Conservation (phyloP, 306 rosid genomes). For the Carpinus viminea region DNA sequence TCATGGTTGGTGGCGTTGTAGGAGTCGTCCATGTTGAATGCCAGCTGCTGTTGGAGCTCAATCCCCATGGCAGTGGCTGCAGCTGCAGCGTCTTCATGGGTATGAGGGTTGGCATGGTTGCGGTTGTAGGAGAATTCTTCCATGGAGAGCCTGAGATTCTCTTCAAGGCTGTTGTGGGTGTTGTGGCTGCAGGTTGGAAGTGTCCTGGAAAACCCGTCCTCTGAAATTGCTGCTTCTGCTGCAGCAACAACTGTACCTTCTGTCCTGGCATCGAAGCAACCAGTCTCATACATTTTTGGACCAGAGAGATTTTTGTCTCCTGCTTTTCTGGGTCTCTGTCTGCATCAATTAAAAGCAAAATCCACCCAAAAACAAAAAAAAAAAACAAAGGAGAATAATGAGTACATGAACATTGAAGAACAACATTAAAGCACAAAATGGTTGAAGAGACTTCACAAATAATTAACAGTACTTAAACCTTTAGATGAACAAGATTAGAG, state of each 20-base stretch:
- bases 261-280: constrained; percentile 63
- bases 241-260: constrained; percentile 32
- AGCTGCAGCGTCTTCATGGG: constrained; percentile 21
- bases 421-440: background rate
- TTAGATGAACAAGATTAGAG: background rate
- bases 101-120: constrained; percentile 22
- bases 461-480: background rate
- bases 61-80: constrained; percentile 38
- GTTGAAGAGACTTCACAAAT: background rate
- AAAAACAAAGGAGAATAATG: background rate
- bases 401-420: background rate
- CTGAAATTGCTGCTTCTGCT: constrained; percentile 24
- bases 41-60: constrained; percentile 46
- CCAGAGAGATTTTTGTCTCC: background rate
- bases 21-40: constrained; percentile 42
- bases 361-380: background rate
- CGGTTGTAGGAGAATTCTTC: constrained; percentile 56
- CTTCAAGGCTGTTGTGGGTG: constrained; percentile 39
- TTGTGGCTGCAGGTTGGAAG: constrained; percentile 25
- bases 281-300: constrained; percentile 42
- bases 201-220: constrained; percentile 28
- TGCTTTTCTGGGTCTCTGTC: background rate
- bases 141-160: constrained; percentile 45
- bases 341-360: background rate
- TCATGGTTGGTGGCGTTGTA: constrained; percentile 24